phyloP scores from a whole-genome alignment of 768 basidiomycete species.

The Rhodosporidiobolus sp. region DNA sequence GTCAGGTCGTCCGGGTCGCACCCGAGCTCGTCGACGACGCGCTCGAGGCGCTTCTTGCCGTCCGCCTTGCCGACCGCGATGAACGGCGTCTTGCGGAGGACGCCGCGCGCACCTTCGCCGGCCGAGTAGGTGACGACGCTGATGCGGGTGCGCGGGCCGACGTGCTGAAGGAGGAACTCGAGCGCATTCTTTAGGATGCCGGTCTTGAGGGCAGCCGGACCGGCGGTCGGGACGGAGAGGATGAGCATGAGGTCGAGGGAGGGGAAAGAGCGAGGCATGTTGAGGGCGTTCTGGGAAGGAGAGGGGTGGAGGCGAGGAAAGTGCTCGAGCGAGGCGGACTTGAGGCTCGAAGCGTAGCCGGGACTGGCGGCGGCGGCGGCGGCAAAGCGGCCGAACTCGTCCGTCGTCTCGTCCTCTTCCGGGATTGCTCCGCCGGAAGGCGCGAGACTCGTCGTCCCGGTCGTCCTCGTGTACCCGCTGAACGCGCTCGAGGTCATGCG shows the following conservation, averaged over 20 bases:
- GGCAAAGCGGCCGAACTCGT: slow-evolving; percentile 18
- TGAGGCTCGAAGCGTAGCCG: slow-evolving; percentile 9
- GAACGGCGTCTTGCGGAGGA: slow-evolving; percentile 89
- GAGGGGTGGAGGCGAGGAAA: slow-evolving; percentile 1
- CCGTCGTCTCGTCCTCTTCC: slow-evolving; percentile 19
- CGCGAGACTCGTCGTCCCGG: slow-evolving; percentile 24
- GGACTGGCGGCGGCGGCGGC: not conserved
- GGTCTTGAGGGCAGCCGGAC: slow-evolving; percentile 73
- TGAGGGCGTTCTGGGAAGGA: slow-evolving; percentile 4
- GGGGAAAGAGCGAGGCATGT: slow-evolving; percentile 65
- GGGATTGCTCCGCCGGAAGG: slow-evolving; percentile 11
- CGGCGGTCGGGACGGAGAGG: slow-evolving; percentile 76
- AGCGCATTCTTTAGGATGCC: slow-evolving; percentile 84
- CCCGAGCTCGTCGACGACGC: slow-evolving; percentile 36
- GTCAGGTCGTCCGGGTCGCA: slow-evolving; percentile 59
- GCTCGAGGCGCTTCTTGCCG: slow-evolving; percentile 29
- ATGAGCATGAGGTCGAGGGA: slow-evolving; percentile 89
- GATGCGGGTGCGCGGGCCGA: slow-evolving; percentile 74
- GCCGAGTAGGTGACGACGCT: slow-evolving; percentile 91
- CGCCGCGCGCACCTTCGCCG: slow-evolving; percentile 56
- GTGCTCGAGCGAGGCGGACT: slow-evolving; percentile 2
- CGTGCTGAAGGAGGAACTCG: slow-evolving; percentile 74
- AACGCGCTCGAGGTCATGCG: slow-evolving; percentile 18
- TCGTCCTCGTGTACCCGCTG: slow-evolving; percentile 32
- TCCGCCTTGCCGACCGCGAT: slow-evolving; percentile 58